Evolutionary conservation across 352 stramenopile genomes (phyloP).

Genomic region (Globisporangium splendens): DNA sequence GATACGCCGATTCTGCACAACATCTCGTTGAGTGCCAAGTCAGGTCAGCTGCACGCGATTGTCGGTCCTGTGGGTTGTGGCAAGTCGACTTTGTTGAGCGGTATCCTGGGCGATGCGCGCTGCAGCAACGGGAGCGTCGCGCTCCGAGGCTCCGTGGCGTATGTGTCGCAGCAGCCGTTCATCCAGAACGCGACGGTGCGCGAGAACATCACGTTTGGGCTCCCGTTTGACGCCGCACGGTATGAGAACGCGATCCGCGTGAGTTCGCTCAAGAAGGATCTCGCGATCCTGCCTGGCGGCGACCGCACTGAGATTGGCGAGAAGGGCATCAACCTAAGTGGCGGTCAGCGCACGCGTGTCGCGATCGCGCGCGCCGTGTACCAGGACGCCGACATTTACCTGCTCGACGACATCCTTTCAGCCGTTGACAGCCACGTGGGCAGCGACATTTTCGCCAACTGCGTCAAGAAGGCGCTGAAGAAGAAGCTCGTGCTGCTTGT

Average conservation of each 20-base stretch:
- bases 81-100: conserved; percentile 71
- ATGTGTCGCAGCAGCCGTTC: conserved; percentile 93
- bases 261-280: conserved; percentile 52
- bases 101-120: conserved; percentile 57
- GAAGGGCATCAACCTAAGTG: conserved; percentile 93
- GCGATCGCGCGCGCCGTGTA: conserved; percentile 79
- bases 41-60: conserved; percentile 56
- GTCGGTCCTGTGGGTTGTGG: conserved; percentile 60
- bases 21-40: conserved; percentile 63
- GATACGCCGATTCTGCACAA: conserved; percentile 39
- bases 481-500: conserved; percentile 84
- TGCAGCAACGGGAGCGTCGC: conserved; percentile 44
- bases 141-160: conserved; percentile 89
- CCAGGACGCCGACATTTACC: conserved; percentile 78
- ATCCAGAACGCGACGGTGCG: conserved; percentile 95
- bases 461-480: conserved; percentile 48
- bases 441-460: conserved; percentile 89
- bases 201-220: conserved; percentile 96
- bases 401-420: conserved; percentile 94
- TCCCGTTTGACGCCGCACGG: conserved; percentile 49
- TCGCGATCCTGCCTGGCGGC: conserved; percentile 56
- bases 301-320: conserved; percentile 96
- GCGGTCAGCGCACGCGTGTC: conserved; percentile 90
- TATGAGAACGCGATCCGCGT: conserved; percentile 55
- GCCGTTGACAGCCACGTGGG: conserved; percentile 95